Conservation (phyloP, 169 alveolate species). For the Pseudocohnilembus persalinus region DNA sequence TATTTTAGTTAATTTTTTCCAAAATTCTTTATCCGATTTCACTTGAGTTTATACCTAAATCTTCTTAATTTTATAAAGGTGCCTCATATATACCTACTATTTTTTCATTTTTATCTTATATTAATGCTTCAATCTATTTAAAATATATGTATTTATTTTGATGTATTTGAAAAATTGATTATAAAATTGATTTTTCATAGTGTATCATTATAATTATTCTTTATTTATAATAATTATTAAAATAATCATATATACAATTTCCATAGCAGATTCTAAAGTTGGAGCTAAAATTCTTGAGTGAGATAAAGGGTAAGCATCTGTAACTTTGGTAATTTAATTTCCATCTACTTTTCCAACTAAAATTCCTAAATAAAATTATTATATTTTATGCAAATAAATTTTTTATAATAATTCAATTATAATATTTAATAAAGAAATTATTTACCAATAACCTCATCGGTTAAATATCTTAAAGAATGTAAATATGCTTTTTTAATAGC, state of each 20-base stretch:
- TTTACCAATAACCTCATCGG: constrained; percentile 44
- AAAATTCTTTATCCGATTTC: neutral
- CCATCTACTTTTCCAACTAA: constrained; percentile 29
- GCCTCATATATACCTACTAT: constrained; percentile 28
- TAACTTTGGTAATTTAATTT: constrained; percentile 6
- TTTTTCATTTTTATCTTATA: neutral
- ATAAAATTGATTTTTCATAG: neutral
- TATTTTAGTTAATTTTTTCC: neutral
- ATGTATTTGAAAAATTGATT: neutral
- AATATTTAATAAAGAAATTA: neutral
- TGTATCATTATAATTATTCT: too few species aligned
- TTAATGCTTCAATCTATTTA: constrained; percentile 4
- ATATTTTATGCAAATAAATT: neutral
- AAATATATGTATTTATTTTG: neutral
- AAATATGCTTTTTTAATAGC: constrained; percentile 41
- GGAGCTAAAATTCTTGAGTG: constrained; percentile 39
- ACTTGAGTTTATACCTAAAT: neutral
- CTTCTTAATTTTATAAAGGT: neutral
- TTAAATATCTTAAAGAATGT: constrained; percentile 39
- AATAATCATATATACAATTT: constrained; percentile 6
- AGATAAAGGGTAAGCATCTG: constrained; percentile 40
- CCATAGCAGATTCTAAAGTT: constrained; percentile 40
- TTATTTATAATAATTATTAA: neutral
- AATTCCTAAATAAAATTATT: too few species aligned
- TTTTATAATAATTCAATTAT: neutral